phyloP scores from a whole-genome alignment of 768 basidiomycete species.

The Russula foetens region DNA sequence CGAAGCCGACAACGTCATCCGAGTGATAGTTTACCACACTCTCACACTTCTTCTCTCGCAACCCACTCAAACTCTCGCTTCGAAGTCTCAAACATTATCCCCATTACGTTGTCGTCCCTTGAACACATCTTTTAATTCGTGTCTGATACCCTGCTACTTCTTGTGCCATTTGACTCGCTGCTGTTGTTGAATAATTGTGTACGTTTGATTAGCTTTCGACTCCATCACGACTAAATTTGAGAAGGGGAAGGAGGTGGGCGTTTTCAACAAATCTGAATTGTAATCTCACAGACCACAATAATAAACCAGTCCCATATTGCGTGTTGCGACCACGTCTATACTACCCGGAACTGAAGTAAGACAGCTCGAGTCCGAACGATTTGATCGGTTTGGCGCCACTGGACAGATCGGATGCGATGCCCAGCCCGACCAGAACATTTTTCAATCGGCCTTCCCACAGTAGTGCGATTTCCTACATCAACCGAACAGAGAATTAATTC shows the following conservation, averaged over 20 bases:
- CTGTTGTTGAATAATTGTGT: neutral
- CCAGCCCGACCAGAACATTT: slow-evolving; percentile 83
- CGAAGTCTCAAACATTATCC: neutral
- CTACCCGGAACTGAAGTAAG: slow-evolving; percentile 73
- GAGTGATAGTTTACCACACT: slow-evolving; percentile 14
- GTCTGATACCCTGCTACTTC: slow-evolving; percentile 11
- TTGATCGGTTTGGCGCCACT: slow-evolving; percentile 81
- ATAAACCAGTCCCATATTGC: neutral
- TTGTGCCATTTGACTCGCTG: neutral
- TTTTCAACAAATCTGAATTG: neutral
- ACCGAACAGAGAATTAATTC: neutral
- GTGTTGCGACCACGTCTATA: no score
- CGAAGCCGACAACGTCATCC: slow-evolving; percentile 17
- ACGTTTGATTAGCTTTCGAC: neutral
- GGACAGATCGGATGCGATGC: slow-evolving; percentile 85
- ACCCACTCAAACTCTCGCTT: neutral
- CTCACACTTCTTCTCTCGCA: neutral
- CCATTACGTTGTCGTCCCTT: neutral
- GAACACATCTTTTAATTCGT: neutral
- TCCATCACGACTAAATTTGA: neutral
- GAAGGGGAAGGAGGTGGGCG: neutral
- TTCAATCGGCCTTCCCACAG: slow-evolving; percentile 92
- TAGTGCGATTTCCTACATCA: slow-evolving; percentile 68
- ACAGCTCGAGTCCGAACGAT: slow-evolving; percentile 85
- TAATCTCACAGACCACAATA: neutral